phyloP scores from a whole-genome alignment of 2,329 filamentous ascomycete species.

The Arthrobotrys musiformis region DNA sequence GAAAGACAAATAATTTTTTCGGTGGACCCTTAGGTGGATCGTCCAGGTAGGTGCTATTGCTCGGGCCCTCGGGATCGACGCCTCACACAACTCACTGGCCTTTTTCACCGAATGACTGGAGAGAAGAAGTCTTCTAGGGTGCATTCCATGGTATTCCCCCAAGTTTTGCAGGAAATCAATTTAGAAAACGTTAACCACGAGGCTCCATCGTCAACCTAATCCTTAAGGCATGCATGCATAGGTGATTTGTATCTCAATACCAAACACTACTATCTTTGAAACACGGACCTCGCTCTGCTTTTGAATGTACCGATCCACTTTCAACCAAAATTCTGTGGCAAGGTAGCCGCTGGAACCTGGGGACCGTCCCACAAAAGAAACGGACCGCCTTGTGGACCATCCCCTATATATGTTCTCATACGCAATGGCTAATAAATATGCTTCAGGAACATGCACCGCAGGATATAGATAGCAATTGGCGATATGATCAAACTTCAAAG shows the following conservation, averaged over 20 bases:
- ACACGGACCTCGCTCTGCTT: conserved; percentile 20
- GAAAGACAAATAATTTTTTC: not conserved
- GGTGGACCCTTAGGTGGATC: not conserved
- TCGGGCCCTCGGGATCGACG: conserved; percentile 39
- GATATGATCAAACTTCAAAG: not conserved
- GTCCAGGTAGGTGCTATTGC: not conserved
- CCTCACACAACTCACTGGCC: not conserved
- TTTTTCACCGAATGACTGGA: not conserved
- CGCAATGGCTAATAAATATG: not conserved
- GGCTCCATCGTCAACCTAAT: not conserved
- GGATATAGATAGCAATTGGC: not conserved
- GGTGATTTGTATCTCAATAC: too few relatives aligned
- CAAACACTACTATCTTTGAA: conserved; percentile 2
- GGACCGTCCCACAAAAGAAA: not conserved
- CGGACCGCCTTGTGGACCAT: not conserved
- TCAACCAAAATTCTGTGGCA: not conserved
- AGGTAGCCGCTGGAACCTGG: not conserved
- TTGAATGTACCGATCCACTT: not conserved
- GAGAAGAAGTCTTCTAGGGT: not conserved
- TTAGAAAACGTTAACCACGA: conserved; percentile 39
- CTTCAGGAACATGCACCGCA: not conserved
- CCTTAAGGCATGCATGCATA: conserved; percentile 7
- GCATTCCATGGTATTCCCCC: conserved; percentile 30
- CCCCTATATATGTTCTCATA: not conserved
- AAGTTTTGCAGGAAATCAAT: conserved; percentile 2